Evolutionary conservation across 768 basidiomycete genomes (phyloP), one percentile per base, ranked within the genome.

Genomic region (Leucocoprinus birnbaumii): DNA sequence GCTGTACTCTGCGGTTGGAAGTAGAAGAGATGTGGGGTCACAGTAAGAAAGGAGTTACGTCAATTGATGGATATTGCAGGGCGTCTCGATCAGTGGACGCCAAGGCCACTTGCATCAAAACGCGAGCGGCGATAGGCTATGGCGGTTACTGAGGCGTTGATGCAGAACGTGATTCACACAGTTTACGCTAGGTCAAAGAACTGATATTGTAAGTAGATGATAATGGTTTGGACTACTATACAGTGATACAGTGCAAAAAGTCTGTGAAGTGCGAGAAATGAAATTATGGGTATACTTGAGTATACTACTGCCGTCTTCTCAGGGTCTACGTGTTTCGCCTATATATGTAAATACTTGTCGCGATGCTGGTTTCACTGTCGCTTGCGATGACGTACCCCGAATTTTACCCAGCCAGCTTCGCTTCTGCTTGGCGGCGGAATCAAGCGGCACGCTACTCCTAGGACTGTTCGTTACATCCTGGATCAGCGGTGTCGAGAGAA

Each of bases 381-480:
- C 54, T 47, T 70, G 68, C 21, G 71, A 59, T 38, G 75, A 71
- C 24, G 70, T 67, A 44, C 80, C 79, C 65, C 84, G 77, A 59
- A 88, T 85, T 69, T 86, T 88, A 11, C 84, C 85, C 18, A 89
- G 65, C 88, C 88, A 90, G 54, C 84, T 83, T 62, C 81, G 76
- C 66, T 86, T 85, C 34, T 73, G 69, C 43, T 73, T 72, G 61
- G 83, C 81, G 27, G 69, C 65, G 22, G 73, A 70, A 60, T 58
- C 57, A 61, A 51, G 61, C 51, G 57, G 68, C 18, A 56, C 49
- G 59, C 63, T 49, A 18, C 63, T 44, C 21, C 77, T 73, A 16
- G 86, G 85, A 61, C 80, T 87, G 63, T 89, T 89, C 22, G 87
- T 88, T 52, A 87, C 80, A 62, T 90, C 87, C 11, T 71, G 64